Evolutionary conservation across 495 filamentous ascomycete species (phyloP).

Genomic region (Sporormia fimetaria): DNA sequence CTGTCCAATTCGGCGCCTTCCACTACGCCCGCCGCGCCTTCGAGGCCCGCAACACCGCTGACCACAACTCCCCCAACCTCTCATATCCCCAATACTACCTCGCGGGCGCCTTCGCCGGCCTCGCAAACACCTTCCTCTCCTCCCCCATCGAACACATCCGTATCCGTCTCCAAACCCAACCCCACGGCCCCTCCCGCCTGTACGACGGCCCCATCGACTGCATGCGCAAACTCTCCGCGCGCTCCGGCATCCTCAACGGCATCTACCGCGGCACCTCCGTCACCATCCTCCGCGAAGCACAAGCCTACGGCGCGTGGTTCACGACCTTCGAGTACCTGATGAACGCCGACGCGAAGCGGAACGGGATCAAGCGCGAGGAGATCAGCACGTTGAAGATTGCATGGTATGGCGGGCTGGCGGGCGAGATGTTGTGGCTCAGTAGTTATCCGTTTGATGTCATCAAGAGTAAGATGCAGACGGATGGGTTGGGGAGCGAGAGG

Average conservation of each 20-base stretch:
- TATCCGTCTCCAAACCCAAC: constrained; percentile 95
- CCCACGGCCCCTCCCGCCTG: constrained; percentile 65
- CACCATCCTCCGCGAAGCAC: constrained; percentile 77
- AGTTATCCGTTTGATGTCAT: constrained; percentile 95
- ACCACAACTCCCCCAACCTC: constrained; percentile 25
- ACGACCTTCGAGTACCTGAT: constrained; percentile 90
- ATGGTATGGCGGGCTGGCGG: constrained; percentile 82
- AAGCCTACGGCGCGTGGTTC: constrained; percentile 95
- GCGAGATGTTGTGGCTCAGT: constrained; percentile 82
- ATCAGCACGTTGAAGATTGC: constrained; percentile 78
- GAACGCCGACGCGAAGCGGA: constrained; percentile 72
- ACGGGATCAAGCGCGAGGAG: constrained; percentile 59
- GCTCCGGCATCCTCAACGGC: constrained; percentile 52
- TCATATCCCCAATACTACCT: constrained; percentile 79
- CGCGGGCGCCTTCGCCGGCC: constrained; percentile 81
- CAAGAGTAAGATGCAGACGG: constrained; percentile 99
- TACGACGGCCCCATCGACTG: constrained; percentile 85
- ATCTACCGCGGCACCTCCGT: constrained; percentile 80
- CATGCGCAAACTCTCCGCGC: constrained; percentile 64
- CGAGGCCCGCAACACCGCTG: constrained; percentile 56
- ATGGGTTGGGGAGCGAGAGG: constrained; percentile 61
- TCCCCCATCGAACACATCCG: constrained; percentile 93
- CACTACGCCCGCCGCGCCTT: constrained; percentile 79
- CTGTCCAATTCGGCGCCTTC: constrained; percentile 96
- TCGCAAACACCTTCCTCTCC: constrained; percentile 81